Conservation (phyloP, 192 early-diverging fungal species). For the Gonapodya sp. region DNA sequence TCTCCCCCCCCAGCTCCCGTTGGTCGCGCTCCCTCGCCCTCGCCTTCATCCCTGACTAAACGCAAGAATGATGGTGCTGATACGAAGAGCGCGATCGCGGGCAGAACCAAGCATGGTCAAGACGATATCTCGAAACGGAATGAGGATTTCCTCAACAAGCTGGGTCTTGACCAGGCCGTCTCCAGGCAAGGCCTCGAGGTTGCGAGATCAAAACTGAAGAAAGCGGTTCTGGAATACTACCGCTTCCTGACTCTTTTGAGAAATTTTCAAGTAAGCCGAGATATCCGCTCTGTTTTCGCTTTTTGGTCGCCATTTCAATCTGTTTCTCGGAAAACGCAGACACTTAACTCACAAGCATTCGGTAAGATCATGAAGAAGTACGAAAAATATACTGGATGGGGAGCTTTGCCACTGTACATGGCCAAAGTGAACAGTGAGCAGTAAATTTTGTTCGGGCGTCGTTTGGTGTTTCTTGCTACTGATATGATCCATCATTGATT, state of each 20-base stretch:
- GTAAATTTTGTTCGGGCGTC: too few relatives aligned
- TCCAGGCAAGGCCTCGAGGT: background rate
- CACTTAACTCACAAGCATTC: background rate
- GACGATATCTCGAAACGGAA: background rate
- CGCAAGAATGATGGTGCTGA: background rate
- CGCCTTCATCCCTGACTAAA: background rate
- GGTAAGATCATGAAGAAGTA: background rate
- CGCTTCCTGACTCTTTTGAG: background rate
- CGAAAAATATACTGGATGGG: background rate
- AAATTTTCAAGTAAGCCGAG: background rate
- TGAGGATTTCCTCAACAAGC: background rate
- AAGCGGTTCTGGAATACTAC: conserved; percentile 8
- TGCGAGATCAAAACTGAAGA: background rate
- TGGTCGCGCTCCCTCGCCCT: too few relatives aligned
- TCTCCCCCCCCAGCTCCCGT: background rate
- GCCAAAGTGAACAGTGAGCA: background rate
- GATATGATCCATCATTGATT: too few relatives aligned
- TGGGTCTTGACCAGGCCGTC: background rate
- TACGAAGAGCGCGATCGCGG: background rate
- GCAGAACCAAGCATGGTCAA: background rate
- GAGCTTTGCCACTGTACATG: background rate
- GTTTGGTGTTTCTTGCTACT: too few relatives aligned
- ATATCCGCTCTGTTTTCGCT: too few relatives aligned
- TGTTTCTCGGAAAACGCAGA: too few relatives aligned
- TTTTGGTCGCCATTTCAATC: too few relatives aligned